Conservation (phyloP, 23 red algal species). For the Gracilariopsis chorda region DNA sequence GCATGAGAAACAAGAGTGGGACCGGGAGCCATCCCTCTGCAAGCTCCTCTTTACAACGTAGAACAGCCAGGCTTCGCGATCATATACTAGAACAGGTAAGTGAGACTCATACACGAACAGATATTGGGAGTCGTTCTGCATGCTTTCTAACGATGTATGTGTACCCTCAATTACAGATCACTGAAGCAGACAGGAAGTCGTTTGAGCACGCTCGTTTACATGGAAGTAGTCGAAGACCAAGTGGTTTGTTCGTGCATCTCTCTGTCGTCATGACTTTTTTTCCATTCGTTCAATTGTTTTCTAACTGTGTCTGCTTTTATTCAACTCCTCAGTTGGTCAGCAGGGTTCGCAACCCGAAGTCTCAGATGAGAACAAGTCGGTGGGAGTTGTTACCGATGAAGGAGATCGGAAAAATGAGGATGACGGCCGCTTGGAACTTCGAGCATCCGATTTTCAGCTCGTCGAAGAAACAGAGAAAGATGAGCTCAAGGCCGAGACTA, state of each 20-base stretch:
- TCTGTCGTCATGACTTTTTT: no score
- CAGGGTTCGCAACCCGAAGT: no score
- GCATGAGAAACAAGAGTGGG: not conserved
- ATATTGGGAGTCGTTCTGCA: no score
- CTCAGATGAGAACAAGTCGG: no score
- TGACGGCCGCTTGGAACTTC: not conserved
- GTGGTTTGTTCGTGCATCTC: constrained; percentile 7
- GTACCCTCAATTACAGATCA: not conserved
- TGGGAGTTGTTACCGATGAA: no score
- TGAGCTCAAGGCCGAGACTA: not conserved
- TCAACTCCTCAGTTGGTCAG: no score
- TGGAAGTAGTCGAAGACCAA: not conserved
- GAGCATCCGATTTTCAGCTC: constrained; percentile 45
- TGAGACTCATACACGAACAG: not conserved
- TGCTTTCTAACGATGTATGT: no score
- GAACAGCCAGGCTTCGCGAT: constrained; percentile 22
- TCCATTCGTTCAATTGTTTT: no score
- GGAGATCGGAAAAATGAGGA: not conserved
- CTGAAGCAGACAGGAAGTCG: constrained; percentile 16
- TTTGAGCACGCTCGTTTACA: not conserved
- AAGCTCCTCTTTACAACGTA: not conserved
- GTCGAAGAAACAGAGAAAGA: constrained; percentile 39
- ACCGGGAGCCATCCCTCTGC: not conserved
- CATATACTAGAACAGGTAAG: constrained; percentile 31
- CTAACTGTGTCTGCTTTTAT: no score